These are phyloP conservation scores for Sporothrix pallida DNA, from an alignment of 2,329 filamentous ascomycete genomes.

Conservation along the genomic window DNA sequence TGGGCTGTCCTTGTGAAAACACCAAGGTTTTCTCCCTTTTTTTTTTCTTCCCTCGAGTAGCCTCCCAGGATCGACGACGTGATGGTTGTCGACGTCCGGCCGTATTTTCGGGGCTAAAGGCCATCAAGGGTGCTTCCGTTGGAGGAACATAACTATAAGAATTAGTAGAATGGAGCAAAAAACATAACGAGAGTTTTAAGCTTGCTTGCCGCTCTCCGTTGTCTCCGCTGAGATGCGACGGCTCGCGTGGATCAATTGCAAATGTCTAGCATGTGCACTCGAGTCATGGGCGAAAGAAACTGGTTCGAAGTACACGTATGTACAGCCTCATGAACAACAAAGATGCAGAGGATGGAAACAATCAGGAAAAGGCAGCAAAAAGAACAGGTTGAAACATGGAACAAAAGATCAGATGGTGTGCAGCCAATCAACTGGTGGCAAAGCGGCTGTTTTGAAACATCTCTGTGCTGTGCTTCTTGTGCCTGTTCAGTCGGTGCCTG, in stretches of 20 bases:
- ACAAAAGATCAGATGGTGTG: slow-evolving; percentile 26
- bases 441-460: slow-evolving; percentile 25
- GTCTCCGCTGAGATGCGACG: slow-evolving; percentile 3
- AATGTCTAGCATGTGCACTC: not conserved
- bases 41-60: not conserved
- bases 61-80: not conserved
- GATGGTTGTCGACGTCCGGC: slow-evolving; percentile 15
- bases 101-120: slow-evolving; percentile 17
- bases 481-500: not conserved
- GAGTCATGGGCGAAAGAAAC: not conserved
- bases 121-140: not conserved
- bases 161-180: not conserved
- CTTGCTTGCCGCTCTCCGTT: not conserved
- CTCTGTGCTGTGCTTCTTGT: not conserved
- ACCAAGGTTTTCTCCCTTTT: not conserved
- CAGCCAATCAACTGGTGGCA: slow-evolving; percentile 27
- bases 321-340: not conserved
- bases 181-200: not conserved
- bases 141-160: not conserved
- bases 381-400: slow-evolving; percentile 24
- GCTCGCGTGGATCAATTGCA: slow-evolving; percentile 18
- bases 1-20: not conserved
- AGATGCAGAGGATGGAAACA: not conserved
- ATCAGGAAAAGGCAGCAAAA: too few relatives aligned
- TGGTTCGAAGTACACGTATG: not conserved